These are phyloP conservation scores for Capillidium heterosporum DNA, from an alignment of 371 early-diverging fungal species.

Conservation along the genomic window DNA sequence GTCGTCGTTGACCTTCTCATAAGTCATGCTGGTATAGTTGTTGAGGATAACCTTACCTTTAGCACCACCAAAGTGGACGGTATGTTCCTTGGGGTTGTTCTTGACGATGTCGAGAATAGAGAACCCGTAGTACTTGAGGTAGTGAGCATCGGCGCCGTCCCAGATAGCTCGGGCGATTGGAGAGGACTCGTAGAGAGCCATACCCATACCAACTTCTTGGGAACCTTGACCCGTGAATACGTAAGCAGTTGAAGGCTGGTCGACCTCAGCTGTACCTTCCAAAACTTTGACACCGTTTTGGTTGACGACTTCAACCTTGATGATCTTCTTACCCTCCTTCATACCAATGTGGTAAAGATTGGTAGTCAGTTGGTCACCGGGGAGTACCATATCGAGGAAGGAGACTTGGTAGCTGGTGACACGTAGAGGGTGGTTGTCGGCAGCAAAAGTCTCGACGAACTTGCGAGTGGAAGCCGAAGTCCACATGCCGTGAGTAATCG, in stretches of 20 bases:
- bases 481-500: constrained; percentile 97
- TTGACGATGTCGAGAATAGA: constrained; percentile 86
- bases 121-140: constrained; percentile 73
- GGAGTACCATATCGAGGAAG: constrained; percentile 74
- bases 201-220: constrained; percentile 91
- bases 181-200: constrained; percentile 76
- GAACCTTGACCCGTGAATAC: constrained; percentile 95
- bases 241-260: constrained; percentile 78
- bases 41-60: constrained; percentile 78
- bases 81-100: constrained; percentile 68
- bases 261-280: constrained; percentile 82
- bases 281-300: constrained; percentile 73
- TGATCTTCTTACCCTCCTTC: constrained; percentile 90
- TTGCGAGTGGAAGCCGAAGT: constrained; percentile 88
- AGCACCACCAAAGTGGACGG: constrained; percentile 83
- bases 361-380: constrained; percentile 69
- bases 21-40: constrained; percentile 81
- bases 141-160: constrained; percentile 83
- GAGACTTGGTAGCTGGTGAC: constrained; percentile 63
- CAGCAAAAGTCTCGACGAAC: constrained; percentile 87
- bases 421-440: constrained; percentile 82
- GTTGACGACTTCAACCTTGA: constrained; percentile 79
- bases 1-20: constrained; percentile 60
- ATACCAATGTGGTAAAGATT: constrained; percentile 88
- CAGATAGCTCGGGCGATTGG: constrained; percentile 72